phyloP scores from a whole-genome alignment of 352 stramenopile genomes.

The Phytopythium vexans region DNA sequence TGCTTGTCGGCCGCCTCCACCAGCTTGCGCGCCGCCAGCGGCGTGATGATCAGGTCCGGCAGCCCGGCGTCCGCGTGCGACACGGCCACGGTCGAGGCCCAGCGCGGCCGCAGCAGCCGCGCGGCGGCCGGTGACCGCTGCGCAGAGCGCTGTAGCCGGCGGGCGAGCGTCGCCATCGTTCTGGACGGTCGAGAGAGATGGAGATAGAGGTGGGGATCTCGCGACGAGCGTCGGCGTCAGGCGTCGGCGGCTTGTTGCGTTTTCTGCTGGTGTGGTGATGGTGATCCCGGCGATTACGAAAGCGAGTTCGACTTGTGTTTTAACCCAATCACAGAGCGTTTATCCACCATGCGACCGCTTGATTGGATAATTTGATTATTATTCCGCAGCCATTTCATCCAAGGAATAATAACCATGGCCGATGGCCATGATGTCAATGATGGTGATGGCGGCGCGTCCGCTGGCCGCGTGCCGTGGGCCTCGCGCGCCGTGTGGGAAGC shows the following conservation, averaged over 20 bases:
- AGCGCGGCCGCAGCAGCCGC: constrained; percentile 14
- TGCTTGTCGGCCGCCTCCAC: constrained; percentile 51
- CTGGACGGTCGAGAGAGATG: not conserved
- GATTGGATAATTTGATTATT: too few species aligned
- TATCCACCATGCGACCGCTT: not conserved
- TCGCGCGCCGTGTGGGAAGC: constrained; percentile 32
- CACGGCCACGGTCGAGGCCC: constrained; percentile 32
- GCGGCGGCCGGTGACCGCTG: constrained; percentile 9
- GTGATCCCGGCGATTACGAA: too few species aligned
- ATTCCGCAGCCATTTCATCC: too few species aligned
- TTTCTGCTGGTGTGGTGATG: too few species aligned
- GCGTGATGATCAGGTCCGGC: constrained; percentile 73
- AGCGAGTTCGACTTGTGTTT: not conserved
- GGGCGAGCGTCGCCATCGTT: not conserved
- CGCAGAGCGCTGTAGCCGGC: constrained; percentile 13
- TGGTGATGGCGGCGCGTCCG: not conserved
- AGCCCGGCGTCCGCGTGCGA: constrained; percentile 30
- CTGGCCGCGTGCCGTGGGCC: constrained; percentile 24
- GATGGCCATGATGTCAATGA: not conserved
- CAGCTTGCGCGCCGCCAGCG: constrained; percentile 60
- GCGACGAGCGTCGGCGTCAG: too few species aligned
- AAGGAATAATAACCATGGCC: not conserved
- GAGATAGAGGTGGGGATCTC: too few species aligned
- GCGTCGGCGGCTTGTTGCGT: too few species aligned
- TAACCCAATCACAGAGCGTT: not conserved